Evolutionary conservation across 345 rosid genomes (phyloP).

Genomic region (Brassica cretica): DNA sequence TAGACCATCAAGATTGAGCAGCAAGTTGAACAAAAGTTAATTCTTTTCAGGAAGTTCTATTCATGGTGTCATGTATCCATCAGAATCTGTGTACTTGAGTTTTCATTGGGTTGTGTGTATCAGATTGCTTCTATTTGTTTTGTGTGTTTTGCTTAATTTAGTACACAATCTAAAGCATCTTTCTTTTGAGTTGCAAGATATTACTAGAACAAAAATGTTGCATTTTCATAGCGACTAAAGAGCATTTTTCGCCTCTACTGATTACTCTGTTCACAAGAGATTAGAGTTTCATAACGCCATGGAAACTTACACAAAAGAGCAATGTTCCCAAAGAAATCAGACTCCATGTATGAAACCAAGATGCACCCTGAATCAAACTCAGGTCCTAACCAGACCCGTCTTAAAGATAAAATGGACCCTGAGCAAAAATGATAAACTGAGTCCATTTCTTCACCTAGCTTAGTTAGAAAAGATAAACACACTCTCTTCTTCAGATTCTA

Average conservation of each 20-base stretch:
- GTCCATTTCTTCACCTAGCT: too few species aligned
- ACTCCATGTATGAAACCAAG: constrained; percentile 28
- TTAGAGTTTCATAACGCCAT: not conserved
- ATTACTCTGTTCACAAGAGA: too few species aligned
- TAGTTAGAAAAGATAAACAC: too few species aligned
- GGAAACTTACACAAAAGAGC: not conserved
- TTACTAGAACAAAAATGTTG: not conserved
- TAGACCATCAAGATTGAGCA: constrained; percentile 13
- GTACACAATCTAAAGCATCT: not conserved
- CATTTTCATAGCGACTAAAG: not conserved
- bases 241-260: not conserved
- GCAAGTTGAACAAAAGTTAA: not conserved
- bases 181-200: not conserved
- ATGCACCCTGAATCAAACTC: constrained; percentile 24
- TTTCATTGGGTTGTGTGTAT: constrained; percentile 12
- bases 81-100: constrained; percentile 25
- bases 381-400: not conserved
- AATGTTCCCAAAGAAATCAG: not conserved
- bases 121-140: not conserved
- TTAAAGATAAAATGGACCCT: too few species aligned
- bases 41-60: constrained; percentile 6
- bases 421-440: too few species aligned
- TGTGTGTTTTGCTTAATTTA: not conserved
- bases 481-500: constrained; percentile 2
- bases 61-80: constrained; percentile 24